These are phyloP conservation scores for Pascua sp. DNA, from an alignment of 1,284 basidiomycete genomes.

Conservation along the genomic window DNA sequence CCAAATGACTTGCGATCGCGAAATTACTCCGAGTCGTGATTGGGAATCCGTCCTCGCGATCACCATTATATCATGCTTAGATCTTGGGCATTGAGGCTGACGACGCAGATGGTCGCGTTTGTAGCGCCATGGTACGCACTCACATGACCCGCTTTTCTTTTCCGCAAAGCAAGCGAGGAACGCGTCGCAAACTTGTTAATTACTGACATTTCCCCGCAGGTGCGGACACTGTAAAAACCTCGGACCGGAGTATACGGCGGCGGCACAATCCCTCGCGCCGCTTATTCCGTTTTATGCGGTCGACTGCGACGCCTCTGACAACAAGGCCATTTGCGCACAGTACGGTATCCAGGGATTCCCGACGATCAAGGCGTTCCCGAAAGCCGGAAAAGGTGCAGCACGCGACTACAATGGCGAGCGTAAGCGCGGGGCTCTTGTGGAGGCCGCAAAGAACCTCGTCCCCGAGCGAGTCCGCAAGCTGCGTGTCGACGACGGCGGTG, in stretches of 20 bases:
- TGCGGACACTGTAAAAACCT: constrained; percentile 75
- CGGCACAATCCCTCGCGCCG: constrained; percentile 72
- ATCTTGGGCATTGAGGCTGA: background rate
- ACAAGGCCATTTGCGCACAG: constrained; percentile 75
- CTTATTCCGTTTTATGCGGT: constrained; percentile 84
- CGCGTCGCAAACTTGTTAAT: background rate
- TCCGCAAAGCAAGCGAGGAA: background rate
- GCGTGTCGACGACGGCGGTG: constrained; percentile 54
- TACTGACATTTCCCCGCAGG: constrained; percentile 1
- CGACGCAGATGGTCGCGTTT: constrained; percentile 66
- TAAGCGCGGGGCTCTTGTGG: constrained; percentile 67
- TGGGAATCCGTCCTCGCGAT: too few species aligned
- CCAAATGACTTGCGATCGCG: background rate
- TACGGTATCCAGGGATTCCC: constrained; percentile 91
- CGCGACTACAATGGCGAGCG: constrained; percentile 72
- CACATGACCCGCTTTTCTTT: constrained; percentile 5
- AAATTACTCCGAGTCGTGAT: background rate
- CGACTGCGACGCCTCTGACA: constrained; percentile 81
- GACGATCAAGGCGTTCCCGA: constrained; percentile 81
- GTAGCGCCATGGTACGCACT: constrained; percentile 77
- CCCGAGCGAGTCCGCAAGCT: constrained; percentile 65
- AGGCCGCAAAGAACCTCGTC: constrained; percentile 71
- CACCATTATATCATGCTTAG: too few species aligned
- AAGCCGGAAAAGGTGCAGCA: constrained; percentile 62
- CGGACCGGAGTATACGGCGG: constrained; percentile 79